phyloP scores from a whole-genome alignment of 2,329 filamentous ascomycete species.

The Albifimbria verrucaria region DNA sequence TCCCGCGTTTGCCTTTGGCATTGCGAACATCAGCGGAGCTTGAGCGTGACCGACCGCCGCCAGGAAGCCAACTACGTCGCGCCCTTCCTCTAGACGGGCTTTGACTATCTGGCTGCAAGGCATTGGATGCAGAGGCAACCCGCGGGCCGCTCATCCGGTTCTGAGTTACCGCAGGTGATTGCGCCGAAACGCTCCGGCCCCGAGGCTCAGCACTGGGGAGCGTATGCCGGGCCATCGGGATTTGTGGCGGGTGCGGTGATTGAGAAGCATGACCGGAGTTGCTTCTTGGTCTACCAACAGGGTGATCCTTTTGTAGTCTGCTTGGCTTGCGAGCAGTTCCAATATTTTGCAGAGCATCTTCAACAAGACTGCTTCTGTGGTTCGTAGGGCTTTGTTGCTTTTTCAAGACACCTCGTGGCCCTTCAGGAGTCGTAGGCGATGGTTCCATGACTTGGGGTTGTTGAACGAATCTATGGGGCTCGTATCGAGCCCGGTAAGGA shows the following conservation, averaged over 20 bases:
- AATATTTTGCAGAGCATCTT: neutral
- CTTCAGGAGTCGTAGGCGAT: conserved; percentile 25
- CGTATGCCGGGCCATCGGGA: conserved; percentile 20
- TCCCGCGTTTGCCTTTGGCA: conserved; percentile 7
- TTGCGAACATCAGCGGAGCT: conserved; percentile 37
- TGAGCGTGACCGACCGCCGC: conserved; percentile 46
- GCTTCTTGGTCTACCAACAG: conserved; percentile 26
- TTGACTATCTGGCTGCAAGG: conserved; percentile 31
- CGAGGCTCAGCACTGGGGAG: conserved; percentile 35
- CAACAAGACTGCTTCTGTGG: neutral
- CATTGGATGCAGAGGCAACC: conserved; percentile 26
- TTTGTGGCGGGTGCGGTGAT: conserved; percentile 14
- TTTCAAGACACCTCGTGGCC: conserved; percentile 16
- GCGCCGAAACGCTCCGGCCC: conserved; percentile 46
- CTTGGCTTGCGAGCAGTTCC: conserved; percentile 1
- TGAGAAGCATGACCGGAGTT: conserved; percentile 24
- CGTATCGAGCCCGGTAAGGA: too few relatives aligned
- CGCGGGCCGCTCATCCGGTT: conserved; percentile 25
- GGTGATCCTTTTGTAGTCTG: conserved; percentile 29
- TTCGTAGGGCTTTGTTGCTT: conserved; percentile 15
- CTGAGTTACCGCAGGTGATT: conserved; percentile 31
- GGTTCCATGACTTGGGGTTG: conserved; percentile 25
- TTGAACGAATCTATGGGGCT: conserved; percentile 1
- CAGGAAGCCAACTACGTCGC: conserved; percentile 54
- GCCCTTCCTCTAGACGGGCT: conserved; percentile 43